A percentile compares a stretch with the other conserved stretches of the same genome.
Conservation (phyloP, 805 yeast species). For the Nakazawaea wickerhamii region DNA sequence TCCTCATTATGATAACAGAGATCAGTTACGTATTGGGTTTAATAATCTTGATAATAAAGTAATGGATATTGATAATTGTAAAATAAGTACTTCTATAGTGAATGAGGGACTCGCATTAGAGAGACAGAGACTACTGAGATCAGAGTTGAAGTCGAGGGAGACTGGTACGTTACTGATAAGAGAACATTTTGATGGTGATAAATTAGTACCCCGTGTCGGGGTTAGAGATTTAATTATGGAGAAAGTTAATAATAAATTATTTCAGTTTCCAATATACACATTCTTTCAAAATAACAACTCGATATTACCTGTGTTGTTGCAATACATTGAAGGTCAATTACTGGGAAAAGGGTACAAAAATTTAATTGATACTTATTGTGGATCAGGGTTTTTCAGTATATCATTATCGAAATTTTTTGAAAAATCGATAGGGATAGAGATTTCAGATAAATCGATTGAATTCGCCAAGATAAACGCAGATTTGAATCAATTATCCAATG, state of each 20-base stretch:
- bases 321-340: slow-evolving; percentile 24
- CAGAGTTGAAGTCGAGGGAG: slow-evolving; percentile 10
- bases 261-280: slow-evolving; percentile 33
- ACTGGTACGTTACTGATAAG: slow-evolving; percentile 25
- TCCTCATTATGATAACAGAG: slow-evolving; percentile 91
- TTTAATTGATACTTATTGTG: slow-evolving; percentile 40
- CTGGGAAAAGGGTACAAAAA: slow-evolving; percentile 20
- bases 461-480: slow-evolving; percentile 35
- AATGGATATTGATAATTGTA: slow-evolving; percentile 30
- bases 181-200: slow-evolving; percentile 28
- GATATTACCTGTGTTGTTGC: slow-evolving; percentile 31
- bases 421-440: slow-evolving; percentile 37
- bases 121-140: slow-evolving; percentile 7
- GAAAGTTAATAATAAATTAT: slow-evolving; percentile 29
- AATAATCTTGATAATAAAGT: slow-evolving; percentile 20
- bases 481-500: slow-evolving; percentile 26
- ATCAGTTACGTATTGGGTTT: slow-evolving; percentile 88
- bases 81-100: slow-evolving; percentile 30
- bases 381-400: slow-evolving; percentile 40
- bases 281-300: slow-evolving; percentile 37
- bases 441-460: slow-evolving; percentile 27
- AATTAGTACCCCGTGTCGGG: slow-evolving; percentile 25
- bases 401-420: slow-evolving; percentile 25
- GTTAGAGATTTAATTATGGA: slow-evolving; percentile 29
- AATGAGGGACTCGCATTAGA: slow-evolving; percentile 22